Conservation (phyloP, 2,329 filamentous ascomycete species). For the Clonostachys byssicola region DNA sequence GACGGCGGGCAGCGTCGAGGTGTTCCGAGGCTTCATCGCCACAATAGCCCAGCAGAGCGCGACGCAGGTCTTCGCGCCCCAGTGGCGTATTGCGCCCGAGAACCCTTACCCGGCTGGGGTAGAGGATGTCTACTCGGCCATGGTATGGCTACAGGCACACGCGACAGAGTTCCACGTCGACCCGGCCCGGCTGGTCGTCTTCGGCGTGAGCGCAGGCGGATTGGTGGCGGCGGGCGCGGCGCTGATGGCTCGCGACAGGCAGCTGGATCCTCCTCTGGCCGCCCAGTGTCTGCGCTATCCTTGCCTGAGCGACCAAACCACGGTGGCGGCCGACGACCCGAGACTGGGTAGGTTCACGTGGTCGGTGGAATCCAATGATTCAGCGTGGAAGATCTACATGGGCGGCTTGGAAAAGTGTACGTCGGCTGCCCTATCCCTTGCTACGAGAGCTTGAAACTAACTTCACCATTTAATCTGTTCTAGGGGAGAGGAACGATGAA, state of each 20-base stretch:
- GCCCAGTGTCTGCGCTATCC: constrained; percentile 24
- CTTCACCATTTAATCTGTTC: background rate
- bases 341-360: background rate
- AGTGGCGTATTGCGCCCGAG: constrained; percentile 39
- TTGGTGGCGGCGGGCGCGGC: constrained; percentile 14
- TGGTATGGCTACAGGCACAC: constrained; percentile 15
- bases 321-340: background rate
- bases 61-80: constrained; percentile 27
- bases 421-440: background rate
- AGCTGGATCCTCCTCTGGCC: constrained; percentile 12
- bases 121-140: constrained; percentile 25
- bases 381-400: background rate
- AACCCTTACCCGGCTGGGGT: constrained; percentile 24
- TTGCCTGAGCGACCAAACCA: constrained; percentile 22
- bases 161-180: constrained; percentile 11
- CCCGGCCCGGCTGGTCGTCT: constrained; percentile 8
- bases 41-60: constrained; percentile 16
- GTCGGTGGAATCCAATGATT: background rate
- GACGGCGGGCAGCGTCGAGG: constrained; percentile 20
- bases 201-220: constrained; percentile 13
- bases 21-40: constrained; percentile 15
- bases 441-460: background rate
- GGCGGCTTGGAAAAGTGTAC: background rate
- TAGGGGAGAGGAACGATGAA: background rate
- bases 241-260: constrained; percentile 29